phyloP scores from a whole-genome alignment of 148 eudicot species.

The Mesembryanthemum crystallinum region DNA sequence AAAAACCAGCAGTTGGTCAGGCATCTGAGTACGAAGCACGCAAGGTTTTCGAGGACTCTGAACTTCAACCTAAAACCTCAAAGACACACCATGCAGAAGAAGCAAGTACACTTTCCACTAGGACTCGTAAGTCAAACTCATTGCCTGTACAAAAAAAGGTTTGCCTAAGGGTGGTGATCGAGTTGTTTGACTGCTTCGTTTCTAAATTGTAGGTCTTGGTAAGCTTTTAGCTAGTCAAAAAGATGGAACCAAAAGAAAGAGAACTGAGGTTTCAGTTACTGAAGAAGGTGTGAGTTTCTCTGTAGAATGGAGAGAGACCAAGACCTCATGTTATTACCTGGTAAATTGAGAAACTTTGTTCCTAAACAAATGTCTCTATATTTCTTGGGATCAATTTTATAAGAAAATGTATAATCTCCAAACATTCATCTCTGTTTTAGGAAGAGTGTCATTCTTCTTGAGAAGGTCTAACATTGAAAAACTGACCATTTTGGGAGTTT shows the following conservation, averaged over 20 bases:
- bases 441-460: neutral
- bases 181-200: too few relatives aligned
- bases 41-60: constrained; percentile 1
- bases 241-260: constrained; percentile 3
- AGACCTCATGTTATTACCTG: constrained; percentile 23
- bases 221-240: constrained; percentile 13
- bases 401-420: too few relatives aligned
- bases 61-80: neutral
- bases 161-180: neutral
- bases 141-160: neutral
- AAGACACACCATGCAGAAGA: constrained; percentile 12
- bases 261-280: neutral
- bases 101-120: neutral
- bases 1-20: constrained; percentile 13
- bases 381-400: too few relatives aligned
- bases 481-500: neutral
- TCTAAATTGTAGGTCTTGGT: neutral
- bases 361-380: neutral
- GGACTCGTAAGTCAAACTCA: constrained; percentile 13
- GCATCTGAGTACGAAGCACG: constrained; percentile 1
- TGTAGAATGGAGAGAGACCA: constrained; percentile 17
- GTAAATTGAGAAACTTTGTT: constrained; percentile 10
- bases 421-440: neutral
- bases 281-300: constrained; percentile 24
- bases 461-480: neutral